Conservation (phyloP, 257 asterid genomes). For the Gentiana macrophylla region DNA sequence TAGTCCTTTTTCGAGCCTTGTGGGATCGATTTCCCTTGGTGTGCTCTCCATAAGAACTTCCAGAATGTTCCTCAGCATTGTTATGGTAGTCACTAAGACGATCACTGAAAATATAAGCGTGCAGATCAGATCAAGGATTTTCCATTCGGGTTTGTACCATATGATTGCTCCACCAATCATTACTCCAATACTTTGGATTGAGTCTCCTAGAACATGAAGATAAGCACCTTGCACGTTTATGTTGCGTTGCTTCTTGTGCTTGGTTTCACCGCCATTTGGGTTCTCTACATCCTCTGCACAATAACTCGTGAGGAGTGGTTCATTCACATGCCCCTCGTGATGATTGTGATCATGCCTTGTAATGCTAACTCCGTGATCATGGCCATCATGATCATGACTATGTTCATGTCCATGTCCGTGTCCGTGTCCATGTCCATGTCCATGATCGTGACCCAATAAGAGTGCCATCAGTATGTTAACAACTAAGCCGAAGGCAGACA, state of each 20-base stretch:
- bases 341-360: conserved; percentile 21
- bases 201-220: conserved; percentile 87
- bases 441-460: conserved; percentile 78
- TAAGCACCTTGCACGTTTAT: conserved; percentile 94
- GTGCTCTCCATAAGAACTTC: conserved; percentile 98
- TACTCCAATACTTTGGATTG: conserved; percentile 87
- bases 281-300: conserved; percentile 20
- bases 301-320: conserved; percentile 33
- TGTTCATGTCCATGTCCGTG: conserved; percentile 12
- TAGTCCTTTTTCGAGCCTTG: conserved; percentile 65
- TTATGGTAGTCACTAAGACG: conserved; percentile 61
- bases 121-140: conserved; percentile 71
- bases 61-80: conserved; percentile 65
- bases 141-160: conserved; percentile 90
- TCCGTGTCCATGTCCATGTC: conserved; percentile 39
- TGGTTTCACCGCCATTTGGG: conserved; percentile 17
- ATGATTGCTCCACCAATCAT: conserved; percentile 87
- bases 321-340: conserved; percentile 22
- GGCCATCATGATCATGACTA: conserved; percentile 14
- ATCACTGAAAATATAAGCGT: conserved; percentile 63
- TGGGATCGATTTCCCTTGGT: conserved; percentile 76
- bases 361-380: conserved; percentile 15
- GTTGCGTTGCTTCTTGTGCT: conserved; percentile 40
- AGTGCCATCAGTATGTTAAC: conserved; percentile 78
- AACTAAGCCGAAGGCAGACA: conserved; percentile 70